A percentile compares a stretch with the other conserved stretches of the same genome.
phyloP scores from a whole-genome alignment of 371 early-diverging fungal species.

The Amoeboaphelidium protococcarum region DNA sequence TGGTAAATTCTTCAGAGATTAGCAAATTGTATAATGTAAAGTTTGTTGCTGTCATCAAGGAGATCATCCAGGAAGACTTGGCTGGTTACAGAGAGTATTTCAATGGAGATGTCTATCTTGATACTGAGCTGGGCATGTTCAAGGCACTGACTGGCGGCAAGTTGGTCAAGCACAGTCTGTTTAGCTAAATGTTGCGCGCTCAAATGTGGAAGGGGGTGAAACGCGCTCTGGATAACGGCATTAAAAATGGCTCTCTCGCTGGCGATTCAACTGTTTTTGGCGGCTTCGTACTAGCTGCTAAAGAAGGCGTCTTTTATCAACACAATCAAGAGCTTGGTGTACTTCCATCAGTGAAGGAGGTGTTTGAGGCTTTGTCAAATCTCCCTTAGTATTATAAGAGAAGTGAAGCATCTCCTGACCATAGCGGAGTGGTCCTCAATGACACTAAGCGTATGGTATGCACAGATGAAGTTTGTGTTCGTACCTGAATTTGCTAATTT shows the following conservation, averaged over 20 bases:
- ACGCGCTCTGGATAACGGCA: background rate
- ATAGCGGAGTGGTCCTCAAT: too few species aligned
- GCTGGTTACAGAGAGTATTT: background rate
- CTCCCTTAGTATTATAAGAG: too few species aligned
- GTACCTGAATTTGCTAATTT: too few species aligned
- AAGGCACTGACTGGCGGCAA: background rate
- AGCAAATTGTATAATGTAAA: constrained; percentile 9
- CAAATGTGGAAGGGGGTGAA: background rate
- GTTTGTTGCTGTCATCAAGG: constrained; percentile 19
- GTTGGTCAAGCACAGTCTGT: background rate
- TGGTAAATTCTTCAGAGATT: constrained; percentile 7
- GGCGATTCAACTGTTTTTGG: background rate
- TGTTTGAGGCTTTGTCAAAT: too few species aligned
- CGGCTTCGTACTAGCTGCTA: background rate
- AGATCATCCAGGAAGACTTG: constrained; percentile 11
- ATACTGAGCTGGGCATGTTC: background rate
- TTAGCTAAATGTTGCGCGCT: background rate
- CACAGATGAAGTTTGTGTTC: too few species aligned
- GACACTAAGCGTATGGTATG: too few species aligned
- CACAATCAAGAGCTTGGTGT: background rate
- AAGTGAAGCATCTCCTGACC: too few species aligned
- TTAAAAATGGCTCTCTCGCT: background rate
- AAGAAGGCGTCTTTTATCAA: background rate
- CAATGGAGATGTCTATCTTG: background rate
- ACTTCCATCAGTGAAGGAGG: background rate